Evolutionary conservation across 768 basidiomycete species (phyloP), one percentile per base, ranked within the genome.

Genomic region (Mycena alexandri): DNA sequence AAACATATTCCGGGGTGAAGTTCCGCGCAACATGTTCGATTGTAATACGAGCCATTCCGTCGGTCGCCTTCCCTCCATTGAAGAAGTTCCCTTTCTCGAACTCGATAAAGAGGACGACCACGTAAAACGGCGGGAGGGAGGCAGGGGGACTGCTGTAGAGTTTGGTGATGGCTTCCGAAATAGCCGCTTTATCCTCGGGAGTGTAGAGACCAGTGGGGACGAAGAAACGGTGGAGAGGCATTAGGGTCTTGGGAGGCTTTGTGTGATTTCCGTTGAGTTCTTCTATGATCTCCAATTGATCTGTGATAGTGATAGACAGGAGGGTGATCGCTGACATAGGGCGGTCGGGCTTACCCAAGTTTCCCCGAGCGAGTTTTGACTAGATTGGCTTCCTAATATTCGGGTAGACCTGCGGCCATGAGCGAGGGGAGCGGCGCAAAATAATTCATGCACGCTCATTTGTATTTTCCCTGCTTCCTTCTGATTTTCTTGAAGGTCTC

Each of bases 191-290:
- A 36, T 74, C 73, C n/a, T 63, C 65, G 3, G 61, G 24, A 13
- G 63, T 56, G 46, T 72, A 72, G 24, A 70, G 61, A 24, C 60
- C 65, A 19, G 54, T 65, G 60, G 72, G 71, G 8, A 66, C 55
- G 55, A 67, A 72, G 46, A 72, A 29, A 14, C 71, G 61, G 64
- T 73, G 72, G 21, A 72, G 58, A 42, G 72, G 71, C 72, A 73
- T 73, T 10, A 9, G 10, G 38, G 38, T 38, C 11, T 38, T 38
- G 10, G 38, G 10, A 11, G 38, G 10, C n/a, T 11, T 38, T 2
- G 38, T 5, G 38, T 38, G 38, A 14, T 10, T 38, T 14, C n/a
- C 9, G 10, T 11, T 11, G 10, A 38, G 11, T 14, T 11, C 38
- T 38, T 38, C 5, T 38, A 14, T 38, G 38, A 38, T 11, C n/a